Evolutionary conservation across 305 asterid genomes (phyloP).

Genomic region (Solanum hybrid): DNA sequence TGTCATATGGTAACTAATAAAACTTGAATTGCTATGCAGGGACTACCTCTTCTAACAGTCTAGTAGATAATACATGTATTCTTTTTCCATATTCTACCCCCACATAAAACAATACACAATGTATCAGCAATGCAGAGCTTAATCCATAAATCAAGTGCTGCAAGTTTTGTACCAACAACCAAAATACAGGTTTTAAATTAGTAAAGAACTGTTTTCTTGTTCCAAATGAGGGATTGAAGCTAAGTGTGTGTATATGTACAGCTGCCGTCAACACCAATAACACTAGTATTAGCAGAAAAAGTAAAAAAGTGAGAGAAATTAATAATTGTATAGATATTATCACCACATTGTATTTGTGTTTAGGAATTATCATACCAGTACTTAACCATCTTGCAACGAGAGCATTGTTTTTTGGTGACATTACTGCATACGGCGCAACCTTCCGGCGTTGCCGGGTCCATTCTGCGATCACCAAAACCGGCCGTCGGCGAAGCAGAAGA

Average conservation of each 20-base stretch:
- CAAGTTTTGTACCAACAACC: background rate
- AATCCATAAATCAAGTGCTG: background rate
- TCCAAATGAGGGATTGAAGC: background rate
- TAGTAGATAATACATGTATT: background rate
- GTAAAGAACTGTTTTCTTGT: background rate
- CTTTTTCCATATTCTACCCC: background rate
- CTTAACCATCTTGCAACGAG: constrained; percentile 71
- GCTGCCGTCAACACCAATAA: background rate
- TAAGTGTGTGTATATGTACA: background rate
- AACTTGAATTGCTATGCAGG: background rate
- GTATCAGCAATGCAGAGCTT: background rate
- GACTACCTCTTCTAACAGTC: background rate
- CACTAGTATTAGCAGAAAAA: background rate
- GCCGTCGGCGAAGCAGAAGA: constrained; percentile 30
- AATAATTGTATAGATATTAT: background rate
- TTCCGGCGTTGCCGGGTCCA: constrained; percentile 13
- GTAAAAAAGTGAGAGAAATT: background rate
- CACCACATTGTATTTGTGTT: background rate
- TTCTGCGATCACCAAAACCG: constrained; percentile 15
- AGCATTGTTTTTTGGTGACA: constrained; percentile 42
- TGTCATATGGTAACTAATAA: background rate
- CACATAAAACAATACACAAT: background rate
- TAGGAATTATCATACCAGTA: constrained; percentile 48
- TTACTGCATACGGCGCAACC: constrained; percentile 62
- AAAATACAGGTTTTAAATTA: background rate